Conservation (phyloP, 306 rosid genomes). For the Medicago arabica region DNA sequence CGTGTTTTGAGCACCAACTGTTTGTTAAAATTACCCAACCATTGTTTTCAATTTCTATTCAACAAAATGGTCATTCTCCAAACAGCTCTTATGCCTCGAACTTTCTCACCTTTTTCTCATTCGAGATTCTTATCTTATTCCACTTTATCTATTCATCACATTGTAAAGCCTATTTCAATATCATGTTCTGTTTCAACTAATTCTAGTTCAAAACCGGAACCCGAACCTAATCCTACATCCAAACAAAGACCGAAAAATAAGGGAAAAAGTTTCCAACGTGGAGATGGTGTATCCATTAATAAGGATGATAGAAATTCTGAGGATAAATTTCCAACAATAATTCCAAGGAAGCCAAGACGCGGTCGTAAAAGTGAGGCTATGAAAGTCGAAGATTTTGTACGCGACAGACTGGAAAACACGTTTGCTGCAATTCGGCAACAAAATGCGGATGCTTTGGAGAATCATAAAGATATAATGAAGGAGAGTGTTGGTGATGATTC, state of each 20-base stretch:
- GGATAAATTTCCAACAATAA: constrained; percentile 46
- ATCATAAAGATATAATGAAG: constrained; percentile 59
- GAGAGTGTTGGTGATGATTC: constrained; percentile 42
- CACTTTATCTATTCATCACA: constrained; percentile 34
- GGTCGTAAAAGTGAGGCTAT: constrained; percentile 84
- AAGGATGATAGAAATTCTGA: constrained; percentile 38
- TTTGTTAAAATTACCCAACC: constrained; percentile 37
- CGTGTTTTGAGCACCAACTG: constrained; percentile 40
- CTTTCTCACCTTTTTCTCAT: constrained; percentile 41
- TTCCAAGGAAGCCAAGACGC: constrained; percentile 76
- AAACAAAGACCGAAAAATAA: constrained; percentile 42
- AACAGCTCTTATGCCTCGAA: constrained; percentile 40
- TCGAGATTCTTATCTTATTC: constrained; percentile 38
- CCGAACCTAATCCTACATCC: constrained; percentile 43
- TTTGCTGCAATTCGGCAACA: constrained; percentile 68
- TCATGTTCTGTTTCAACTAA: constrained; percentile 55
- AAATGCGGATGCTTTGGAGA: constrained; percentile 53
- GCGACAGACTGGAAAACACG: constrained; percentile 62
- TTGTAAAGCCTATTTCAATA: constrained; percentile 48
- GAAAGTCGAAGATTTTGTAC: constrained; percentile 76
- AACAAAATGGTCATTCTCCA: constrained; percentile 51
- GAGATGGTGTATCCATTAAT: constrained; percentile 33
- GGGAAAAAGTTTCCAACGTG: constrained; percentile 31
- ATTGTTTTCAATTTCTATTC: neutral
- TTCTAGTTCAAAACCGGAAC: constrained; percentile 50